These are phyloP conservation scores for Aquanectria penicillioides DNA, from an alignment of 2,329 filamentous ascomycete species.

Conservation along the genomic window DNA sequence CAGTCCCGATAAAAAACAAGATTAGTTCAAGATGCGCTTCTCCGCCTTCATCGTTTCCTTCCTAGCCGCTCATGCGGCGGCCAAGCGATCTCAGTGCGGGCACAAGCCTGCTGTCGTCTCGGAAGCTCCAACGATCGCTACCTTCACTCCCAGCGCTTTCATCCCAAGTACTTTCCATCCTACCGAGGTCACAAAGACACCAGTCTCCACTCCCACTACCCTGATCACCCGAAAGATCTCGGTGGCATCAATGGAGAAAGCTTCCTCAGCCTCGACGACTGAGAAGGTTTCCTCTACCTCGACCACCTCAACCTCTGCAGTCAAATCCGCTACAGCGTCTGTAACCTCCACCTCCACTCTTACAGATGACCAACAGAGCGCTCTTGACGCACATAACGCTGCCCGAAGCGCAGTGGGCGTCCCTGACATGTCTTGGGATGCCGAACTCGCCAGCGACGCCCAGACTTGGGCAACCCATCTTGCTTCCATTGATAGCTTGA, in stretches of 20 bases:
- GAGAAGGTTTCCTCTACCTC: constrained; percentile 1
- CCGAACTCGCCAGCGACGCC: constrained; percentile 28
- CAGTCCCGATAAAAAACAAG: too few relatives aligned
- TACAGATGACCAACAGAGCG: constrained; percentile 29
- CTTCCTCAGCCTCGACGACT: too few relatives aligned
- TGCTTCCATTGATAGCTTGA: constrained; percentile 21
- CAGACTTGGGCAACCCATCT: constrained; percentile 34
- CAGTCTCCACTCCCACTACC: too few relatives aligned
- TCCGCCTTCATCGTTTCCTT: constrained; percentile 25
- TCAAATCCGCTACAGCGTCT: too few relatives aligned
- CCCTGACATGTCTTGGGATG: constrained; percentile 29
- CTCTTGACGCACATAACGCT: constrained; percentile 35
- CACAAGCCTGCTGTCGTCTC: too few relatives aligned
- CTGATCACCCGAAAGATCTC: too few relatives aligned
- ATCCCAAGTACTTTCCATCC: too few relatives aligned
- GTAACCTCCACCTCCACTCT: constrained; percentile 11
- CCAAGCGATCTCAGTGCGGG: not conserved
- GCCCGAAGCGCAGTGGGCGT: constrained; percentile 33
- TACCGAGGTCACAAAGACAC: too few relatives aligned
- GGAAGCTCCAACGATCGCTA: too few relatives aligned
- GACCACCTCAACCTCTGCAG: constrained; percentile 3
- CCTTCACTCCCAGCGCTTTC: too few relatives aligned
- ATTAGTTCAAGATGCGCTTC: constrained; percentile 39
- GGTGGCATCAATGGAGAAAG: too few relatives aligned
- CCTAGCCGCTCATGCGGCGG: constrained; percentile 29